phyloP scores from a whole-genome alignment of 257 asterid genomes.

The Jacaranda mimosifolia region DNA sequence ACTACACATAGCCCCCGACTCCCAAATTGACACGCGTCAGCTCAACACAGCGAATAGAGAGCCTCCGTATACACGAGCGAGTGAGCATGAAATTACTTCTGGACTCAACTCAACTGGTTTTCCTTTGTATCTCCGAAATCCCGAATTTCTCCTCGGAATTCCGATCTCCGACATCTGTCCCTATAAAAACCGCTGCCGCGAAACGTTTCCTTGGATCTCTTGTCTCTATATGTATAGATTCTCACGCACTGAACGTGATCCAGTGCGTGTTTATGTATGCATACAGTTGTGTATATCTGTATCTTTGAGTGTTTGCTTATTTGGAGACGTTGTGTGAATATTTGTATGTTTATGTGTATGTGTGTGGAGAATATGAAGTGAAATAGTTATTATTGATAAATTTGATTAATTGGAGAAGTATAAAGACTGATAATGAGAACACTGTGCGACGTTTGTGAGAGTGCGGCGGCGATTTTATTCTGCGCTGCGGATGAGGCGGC shows the following conservation, averaged over 20 bases:
- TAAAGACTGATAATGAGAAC: conserved; percentile 69
- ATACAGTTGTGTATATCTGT: conserved; percentile 18
- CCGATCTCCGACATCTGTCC: conserved; percentile 39
- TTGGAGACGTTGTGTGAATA: neutral
- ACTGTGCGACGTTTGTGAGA: conserved; percentile 91
- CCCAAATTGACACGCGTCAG: conserved; percentile 26
- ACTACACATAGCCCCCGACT: neutral
- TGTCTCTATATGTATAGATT: neutral
- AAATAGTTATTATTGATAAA: neutral
- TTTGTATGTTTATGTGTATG: neutral
- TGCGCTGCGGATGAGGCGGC: conserved; percentile 99
- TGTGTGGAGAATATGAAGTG: conserved; percentile 25
- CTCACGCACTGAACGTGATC: conserved; percentile 35
- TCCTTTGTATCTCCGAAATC: conserved; percentile 34
- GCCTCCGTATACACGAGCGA: neutral
- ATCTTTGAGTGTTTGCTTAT: neutral
- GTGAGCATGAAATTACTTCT: conserved; percentile 24
- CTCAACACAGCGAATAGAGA: conserved; percentile 5
- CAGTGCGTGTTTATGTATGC: conserved; percentile 12
- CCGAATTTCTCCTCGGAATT: conserved; percentile 36
- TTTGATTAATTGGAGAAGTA: conserved; percentile 2
- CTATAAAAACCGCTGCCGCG: conserved; percentile 20
- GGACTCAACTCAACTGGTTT: conserved; percentile 10
- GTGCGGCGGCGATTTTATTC: conserved; percentile 89
- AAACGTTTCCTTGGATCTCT: conserved; percentile 12